These are phyloP conservation scores for Lepidium sativum DNA, from an alignment of 345 rosid genomes.

Conservation along the genomic window DNA sequence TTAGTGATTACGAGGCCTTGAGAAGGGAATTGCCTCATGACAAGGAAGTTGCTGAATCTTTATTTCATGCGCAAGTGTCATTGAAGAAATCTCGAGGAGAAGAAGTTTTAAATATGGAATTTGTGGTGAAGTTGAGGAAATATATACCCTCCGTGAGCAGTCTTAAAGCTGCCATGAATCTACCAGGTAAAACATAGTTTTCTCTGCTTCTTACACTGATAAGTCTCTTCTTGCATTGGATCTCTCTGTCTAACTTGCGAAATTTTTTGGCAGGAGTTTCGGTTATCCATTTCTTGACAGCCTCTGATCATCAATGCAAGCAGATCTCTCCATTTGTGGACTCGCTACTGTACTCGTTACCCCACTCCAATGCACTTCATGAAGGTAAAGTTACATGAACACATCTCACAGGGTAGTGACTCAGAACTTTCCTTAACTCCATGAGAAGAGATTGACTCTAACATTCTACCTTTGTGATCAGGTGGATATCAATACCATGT, in stretches of 20 bases:
- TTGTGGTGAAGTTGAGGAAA: constrained; percentile 93
- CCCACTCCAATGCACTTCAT: constrained; percentile 89
- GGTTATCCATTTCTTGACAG: constrained; percentile 41
- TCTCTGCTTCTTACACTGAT: not conserved
- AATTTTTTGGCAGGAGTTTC: constrained; percentile 33
- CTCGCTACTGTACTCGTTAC: constrained; percentile 61
- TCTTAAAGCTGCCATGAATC: constrained; percentile 69
- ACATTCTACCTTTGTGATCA: not conserved
- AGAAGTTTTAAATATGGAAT: constrained; percentile 85
- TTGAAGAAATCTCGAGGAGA: constrained; percentile 94
- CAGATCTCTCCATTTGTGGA: constrained; percentile 76
- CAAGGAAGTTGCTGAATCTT: constrained; percentile 79
- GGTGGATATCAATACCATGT: constrained; percentile 32
- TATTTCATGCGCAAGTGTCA: constrained; percentile 89
- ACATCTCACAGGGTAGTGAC: not conserved
- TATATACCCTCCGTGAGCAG: constrained; percentile 54
- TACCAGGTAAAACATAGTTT: constrained; percentile 45
- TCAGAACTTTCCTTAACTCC: not conserved
- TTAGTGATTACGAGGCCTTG: constrained; percentile 81
- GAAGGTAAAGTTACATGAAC: constrained; percentile 43
- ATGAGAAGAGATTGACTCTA: not conserved
- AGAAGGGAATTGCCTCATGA: constrained; percentile 78
- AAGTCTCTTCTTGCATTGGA: not conserved
- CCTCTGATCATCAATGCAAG: constrained; percentile 60
- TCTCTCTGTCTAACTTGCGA: not conserved